These are phyloP conservation scores for Saxophila tyrrhenica DNA, from an alignment of 495 filamentous ascomycete species.

Conservation along the genomic window DNA sequence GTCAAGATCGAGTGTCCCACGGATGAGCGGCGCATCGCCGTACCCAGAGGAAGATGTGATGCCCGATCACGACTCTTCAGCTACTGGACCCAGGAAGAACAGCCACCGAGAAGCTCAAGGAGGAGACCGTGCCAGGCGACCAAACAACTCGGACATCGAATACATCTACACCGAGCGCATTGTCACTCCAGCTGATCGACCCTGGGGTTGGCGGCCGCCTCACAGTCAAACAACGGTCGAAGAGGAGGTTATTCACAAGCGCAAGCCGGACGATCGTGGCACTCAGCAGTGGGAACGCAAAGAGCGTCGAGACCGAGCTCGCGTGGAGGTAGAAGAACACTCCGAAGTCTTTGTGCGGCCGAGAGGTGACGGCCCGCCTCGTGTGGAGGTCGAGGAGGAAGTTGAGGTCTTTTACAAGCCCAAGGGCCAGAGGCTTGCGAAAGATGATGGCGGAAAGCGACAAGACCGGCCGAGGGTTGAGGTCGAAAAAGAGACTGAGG, in stretches of 20 bases:
- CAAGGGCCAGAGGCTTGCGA: no score
- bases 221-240: not conserved
- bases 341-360: not conserved
- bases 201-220: not conserved
- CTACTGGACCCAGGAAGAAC: not conserved
- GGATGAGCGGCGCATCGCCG: not conserved
- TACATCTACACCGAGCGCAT: constrained; percentile 14
- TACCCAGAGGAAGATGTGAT: not conserved
- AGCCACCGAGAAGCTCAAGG: not conserved
- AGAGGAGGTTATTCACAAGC: not conserved
- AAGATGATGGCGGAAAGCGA: no score
- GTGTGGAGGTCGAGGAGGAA: no score
- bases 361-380: no score
- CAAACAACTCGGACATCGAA: constrained; percentile 2
- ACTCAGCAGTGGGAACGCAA: not conserved
- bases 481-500: no score
- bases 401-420: no score
- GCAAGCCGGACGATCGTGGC: not conserved
- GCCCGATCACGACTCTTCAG: not conserved
- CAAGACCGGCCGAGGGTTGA: no score
- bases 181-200: constrained; percentile 4
- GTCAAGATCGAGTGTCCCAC: not conserved
- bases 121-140: not conserved
- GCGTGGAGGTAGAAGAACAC: not conserved
- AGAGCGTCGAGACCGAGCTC: not conserved